Evolutionary conservation across 768 basidiomycete genomes (phyloP).

Genomic region (Kwoniella europaea): DNA sequence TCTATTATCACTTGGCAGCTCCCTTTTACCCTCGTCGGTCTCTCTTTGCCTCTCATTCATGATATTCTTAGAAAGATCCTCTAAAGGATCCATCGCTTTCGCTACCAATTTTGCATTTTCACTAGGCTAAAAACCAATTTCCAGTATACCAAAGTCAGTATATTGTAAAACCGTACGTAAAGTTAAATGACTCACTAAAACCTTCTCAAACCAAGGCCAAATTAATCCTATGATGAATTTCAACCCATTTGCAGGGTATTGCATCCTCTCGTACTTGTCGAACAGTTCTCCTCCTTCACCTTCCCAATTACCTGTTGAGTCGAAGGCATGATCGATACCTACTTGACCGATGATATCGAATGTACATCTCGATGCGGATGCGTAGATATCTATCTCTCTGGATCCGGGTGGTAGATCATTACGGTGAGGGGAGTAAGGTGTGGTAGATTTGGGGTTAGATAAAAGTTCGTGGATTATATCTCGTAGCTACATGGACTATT

Average conservation of each 20-base stretch:
- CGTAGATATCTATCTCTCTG: constrained; percentile 32
- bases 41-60: constrained; percentile 30
- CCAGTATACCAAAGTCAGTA: neutral
- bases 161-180: neutral
- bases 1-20: constrained; percentile 10
- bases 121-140: constrained; percentile 18
- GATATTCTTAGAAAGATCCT: constrained; percentile 19
- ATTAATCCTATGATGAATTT: constrained; percentile 21
- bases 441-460: constrained; percentile 5
- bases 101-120: constrained; percentile 24
- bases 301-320: constrained; percentile 23
- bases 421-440: constrained; percentile 10
- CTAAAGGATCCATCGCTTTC: constrained; percentile 31
- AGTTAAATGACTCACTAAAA: constrained; percentile 22
- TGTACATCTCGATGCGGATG: constrained; percentile 16
- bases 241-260: constrained; percentile 19
- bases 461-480: constrained; percentile 28
- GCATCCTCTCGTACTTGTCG: constrained; percentile 31
- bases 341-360: constrained; percentile 39
- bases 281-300: constrained; percentile 29
- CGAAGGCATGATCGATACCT: constrained; percentile 27
- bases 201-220: constrained; percentile 26
- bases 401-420: neutral
- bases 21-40: constrained; percentile 31
- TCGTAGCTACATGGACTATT: constrained; percentile 14